Base-by-base conservation (phyloP, 805 yeast species). In the Millerago galiae region DNA sequence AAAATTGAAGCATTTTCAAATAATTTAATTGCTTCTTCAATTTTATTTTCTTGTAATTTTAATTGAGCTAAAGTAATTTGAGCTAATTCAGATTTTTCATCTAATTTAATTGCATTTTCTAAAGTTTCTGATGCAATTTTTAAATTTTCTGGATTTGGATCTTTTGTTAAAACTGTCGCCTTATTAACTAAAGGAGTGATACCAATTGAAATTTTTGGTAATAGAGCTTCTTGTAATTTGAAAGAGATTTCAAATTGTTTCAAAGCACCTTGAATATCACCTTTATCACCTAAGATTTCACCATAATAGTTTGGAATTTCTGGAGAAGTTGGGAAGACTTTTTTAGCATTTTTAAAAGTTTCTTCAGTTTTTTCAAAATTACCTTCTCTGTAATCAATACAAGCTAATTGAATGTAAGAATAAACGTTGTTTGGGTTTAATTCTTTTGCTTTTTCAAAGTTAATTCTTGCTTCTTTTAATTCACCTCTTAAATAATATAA, bases 251-350 rank as follows among this genome's bases (percentile, higher is more conserved):
- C 96, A 61, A 89, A 91, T 68, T 88, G 90, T 59, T 79, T 78
- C 46, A 78, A 65, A 44, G 98, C 96, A 47, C 75, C 82, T 26
- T 63, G 73, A 43, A 76, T 66, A 54, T 85, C 87, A 60, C 83
- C 83, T 55, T 75, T 75, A 61, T 91, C 97, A 49, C 86, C 81
- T 56, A 91, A 73, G 39, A 91, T 82, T 70, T 93, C 99, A 59
- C 98, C 99, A 60, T 81, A 89, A 67, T 89, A 93, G 71, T 88
- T 90, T 69, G 93, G 95, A 54, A 89, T 83, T 64, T 88, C 96
- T 43, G 98, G 87, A 41, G 84, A 75, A 18, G 90, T 76, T 53
- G 96, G 90, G 77, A 87, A 87, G 62, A 74, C 74, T 62, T 73
- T 70, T 58, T 76, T 79, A 30, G 91, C 88, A 47, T 74, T 80